Percentiles rank a stretch among this genome's conserved stretches.
These are phyloP conservation scores for Xylaria grammica DNA, from an alignment of 495 filamentous ascomycete genomes.

Conservation along the genomic window DNA sequence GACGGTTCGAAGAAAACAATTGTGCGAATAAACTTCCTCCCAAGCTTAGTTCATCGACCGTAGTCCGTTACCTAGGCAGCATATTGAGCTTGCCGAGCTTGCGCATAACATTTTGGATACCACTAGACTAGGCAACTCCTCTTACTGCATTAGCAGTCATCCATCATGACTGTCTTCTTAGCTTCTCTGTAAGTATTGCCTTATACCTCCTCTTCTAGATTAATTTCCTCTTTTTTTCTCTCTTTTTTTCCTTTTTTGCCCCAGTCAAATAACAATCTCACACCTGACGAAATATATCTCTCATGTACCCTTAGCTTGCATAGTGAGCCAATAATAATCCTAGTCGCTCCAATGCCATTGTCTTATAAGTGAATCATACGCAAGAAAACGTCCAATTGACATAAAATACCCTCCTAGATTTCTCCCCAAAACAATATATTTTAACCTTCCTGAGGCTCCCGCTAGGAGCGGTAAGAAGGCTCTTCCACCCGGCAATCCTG, in stretches of 20 bases:
- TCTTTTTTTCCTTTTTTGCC: too few relatives aligned
- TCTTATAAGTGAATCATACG: not conserved
- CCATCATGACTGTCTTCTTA: slow-evolving; percentile 80
- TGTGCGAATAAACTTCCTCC: slow-evolving; percentile 8
- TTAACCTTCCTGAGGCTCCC: slow-evolving; percentile 54
- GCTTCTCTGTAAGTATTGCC: slow-evolving; percentile 74
- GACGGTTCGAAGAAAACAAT: not conserved
- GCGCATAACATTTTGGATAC: not conserved
- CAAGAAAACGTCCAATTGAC: not conserved
- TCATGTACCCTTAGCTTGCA: not conserved
- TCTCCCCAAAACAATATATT: slow-evolving; percentile 88
- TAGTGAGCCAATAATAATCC: slow-evolving; percentile 6
- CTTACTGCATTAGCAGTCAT: slow-evolving; percentile 14
- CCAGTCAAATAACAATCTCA: not conserved
- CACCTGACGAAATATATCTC: not conserved
- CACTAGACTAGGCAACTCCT: not conserved
- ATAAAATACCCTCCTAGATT: slow-evolving; percentile 59
- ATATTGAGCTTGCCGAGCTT: too few relatives aligned
- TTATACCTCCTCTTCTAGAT: slow-evolving; percentile 15
- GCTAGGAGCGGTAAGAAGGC: slow-evolving; percentile 1
- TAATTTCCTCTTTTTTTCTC: not conserved
- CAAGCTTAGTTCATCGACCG: not conserved
- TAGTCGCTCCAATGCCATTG: not conserved
- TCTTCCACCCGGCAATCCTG: slow-evolving; percentile 33
- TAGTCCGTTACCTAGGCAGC: too few relatives aligned